Evolutionary conservation across 306 rosid species (phyloP).

Genomic region (Mimosa pudica): DNA sequence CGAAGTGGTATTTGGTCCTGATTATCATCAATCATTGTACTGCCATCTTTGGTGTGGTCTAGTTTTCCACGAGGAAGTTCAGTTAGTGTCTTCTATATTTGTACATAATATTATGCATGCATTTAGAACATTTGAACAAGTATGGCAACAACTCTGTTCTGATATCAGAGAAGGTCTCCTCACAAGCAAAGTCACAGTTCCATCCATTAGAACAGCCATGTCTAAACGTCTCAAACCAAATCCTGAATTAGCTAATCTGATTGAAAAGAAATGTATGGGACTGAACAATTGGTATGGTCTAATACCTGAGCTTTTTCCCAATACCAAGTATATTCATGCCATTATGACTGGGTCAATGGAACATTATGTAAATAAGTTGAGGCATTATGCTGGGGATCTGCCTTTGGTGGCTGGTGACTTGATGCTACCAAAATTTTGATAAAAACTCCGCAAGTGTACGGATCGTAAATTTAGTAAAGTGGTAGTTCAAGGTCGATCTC

Average conservation of each 20-base stretch:
- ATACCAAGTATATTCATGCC: neutral
- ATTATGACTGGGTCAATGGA: neutral
- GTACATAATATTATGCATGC: neutral
- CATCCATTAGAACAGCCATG: neutral
- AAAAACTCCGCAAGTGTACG: too few species aligned
- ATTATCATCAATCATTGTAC: neutral
- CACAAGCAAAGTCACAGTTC: neutral
- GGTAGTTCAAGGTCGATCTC: too few species aligned
- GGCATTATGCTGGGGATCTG: neutral
- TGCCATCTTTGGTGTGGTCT: neutral
- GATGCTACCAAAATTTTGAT: too few species aligned
- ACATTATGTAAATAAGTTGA: neutral
- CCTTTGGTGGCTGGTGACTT: neutral
- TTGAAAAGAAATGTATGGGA: neutral
- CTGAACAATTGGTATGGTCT: neutral
- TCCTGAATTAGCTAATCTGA: neutral
- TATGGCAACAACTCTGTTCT: neutral
- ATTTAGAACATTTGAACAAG: neutral
- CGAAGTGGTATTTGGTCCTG: neutral
- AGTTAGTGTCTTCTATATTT: neutral
- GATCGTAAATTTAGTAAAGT: too few species aligned
- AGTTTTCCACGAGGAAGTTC: neutral
- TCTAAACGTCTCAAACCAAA: neutral
- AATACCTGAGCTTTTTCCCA: neutral
- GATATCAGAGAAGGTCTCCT: neutral